A percentile compares a stretch with the other conserved stretches of the same genome.
Evolutionary conservation across 176 grass and related monocot species (phyloP).

Genomic region (Hordeum vulgare): DNA sequence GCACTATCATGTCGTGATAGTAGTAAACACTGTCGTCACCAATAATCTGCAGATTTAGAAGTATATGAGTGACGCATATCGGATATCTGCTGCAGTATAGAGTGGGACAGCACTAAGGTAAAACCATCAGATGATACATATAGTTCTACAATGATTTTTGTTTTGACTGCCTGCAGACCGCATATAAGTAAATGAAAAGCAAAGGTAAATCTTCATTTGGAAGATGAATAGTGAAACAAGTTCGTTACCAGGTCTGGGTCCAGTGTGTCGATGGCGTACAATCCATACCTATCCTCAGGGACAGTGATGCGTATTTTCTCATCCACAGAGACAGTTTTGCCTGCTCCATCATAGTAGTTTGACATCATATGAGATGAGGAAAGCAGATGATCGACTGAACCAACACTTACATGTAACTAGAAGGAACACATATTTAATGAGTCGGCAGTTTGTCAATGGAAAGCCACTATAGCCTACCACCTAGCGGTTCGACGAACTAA

Average conservation of each 20-base stretch:
- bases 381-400: neutral
- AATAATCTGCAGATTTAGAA: slow-evolving; percentile 54
- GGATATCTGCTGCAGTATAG: neutral
- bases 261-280: slow-evolving; percentile 88
- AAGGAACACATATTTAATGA: neutral
- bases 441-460: neutral
- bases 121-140: neutral
- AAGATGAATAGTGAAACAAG: slow-evolving; percentile 9
- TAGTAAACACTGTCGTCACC: slow-evolving; percentile 73
- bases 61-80: neutral
- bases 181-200: neutral
- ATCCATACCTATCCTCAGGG: slow-evolving; percentile 82
- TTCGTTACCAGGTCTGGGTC: slow-evolving; percentile 74
- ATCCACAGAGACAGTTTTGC: slow-evolving; percentile 81
- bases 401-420: neutral
- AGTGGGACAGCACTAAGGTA: neutral
- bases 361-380: slow-evolving; percentile 4
- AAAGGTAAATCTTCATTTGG: slow-evolving; percentile 1
- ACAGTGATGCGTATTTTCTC: slow-evolving; percentile 63
- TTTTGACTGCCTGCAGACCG: neutral
- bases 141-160: neutral
- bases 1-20: slow-evolving; percentile 98
- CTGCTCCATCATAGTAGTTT: slow-evolving; percentile 39
- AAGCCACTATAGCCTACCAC: neutral
- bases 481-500: neutral